Base-by-base conservation (phyloP, 306 rosid genomes). In the Datisca glomerata region DNA sequence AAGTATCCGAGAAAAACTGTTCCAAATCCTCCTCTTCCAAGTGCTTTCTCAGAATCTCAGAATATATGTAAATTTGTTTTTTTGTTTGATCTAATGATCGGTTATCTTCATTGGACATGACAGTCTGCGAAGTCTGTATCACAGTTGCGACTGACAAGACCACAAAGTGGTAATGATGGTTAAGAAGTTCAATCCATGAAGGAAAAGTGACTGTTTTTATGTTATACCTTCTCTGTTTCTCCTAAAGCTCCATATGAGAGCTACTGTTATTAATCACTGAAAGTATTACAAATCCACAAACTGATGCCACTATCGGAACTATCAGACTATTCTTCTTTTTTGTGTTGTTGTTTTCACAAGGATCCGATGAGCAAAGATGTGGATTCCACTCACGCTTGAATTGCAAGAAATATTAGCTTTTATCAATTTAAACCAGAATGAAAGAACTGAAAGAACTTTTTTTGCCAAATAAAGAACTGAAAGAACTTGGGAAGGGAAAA, bases 1-100 rank as follows among this genome's bases (percentile, higher is more conserved):
- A 68, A 53, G 32, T 47, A 19, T 29, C 93, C 93, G 23, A 13
- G 17, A 41, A 65, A 81, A 43, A 77, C 86, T 24, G 10, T 40
- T 56, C 83, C 93, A 50, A 71, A 81, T 51, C 93, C 86, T 21
- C 93, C 93, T 39, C 56, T 77, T 12, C 93, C 86, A 4, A n/a
- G n/a, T n/a, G n/a, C n/a, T n/a, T n/a, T n/a, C n/a, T n/a, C n/a
- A n/a, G n/a, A n/a, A n/a, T n/a, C n/a, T n/a, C n/a, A n/a, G n/a
- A n/a, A n/a, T n/a, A n/a, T n/a, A n/a, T n/a, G n/a, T n/a, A n/a
- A n/a, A n/a, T n/a, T n/a, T n/a, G n/a, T n/a, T n/a, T n/a, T n/a
- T n/a, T n/a, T n/a, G n/a, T n/a, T n/a, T n/a, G n/a, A n/a, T n/a
- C n/a, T n/a, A n/a, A n/a, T n/a, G n/a, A n/a, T n/a, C n/a, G n/a